Evolutionary conservation across 2,329 filamentous ascomycete species (phyloP).

Genomic region (Fusarium compactum): DNA sequence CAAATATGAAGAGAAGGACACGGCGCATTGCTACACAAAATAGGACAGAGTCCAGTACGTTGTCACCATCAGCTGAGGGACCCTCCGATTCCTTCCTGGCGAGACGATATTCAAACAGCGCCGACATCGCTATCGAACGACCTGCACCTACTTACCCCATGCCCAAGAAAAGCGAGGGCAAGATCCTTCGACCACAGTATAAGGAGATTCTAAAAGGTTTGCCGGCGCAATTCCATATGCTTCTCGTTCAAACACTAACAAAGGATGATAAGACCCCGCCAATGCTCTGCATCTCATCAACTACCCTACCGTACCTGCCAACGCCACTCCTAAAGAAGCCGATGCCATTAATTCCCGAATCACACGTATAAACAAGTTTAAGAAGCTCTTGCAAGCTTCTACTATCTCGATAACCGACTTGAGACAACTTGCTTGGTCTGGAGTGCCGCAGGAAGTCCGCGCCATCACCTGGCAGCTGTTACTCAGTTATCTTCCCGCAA

Average conservation of each 20-base stretch:
- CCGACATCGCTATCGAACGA: constrained; percentile 93
- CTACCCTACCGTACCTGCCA: constrained; percentile 79
- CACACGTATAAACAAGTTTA: constrained; percentile 98
- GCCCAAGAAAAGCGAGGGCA: constrained; percentile 89
- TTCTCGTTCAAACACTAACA: constrained; percentile 29
- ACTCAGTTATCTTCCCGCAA: constrained; percentile 95
- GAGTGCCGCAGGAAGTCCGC: constrained; percentile 92
- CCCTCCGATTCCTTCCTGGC: constrained; percentile 55
- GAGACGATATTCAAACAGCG: constrained; percentile 83
- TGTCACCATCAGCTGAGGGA: constrained; percentile 54
- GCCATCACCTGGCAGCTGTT: constrained; percentile 99
- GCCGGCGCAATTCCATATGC: constrained; percentile 4
- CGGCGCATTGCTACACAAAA: constrained; percentile 63
- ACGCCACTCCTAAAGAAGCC: constrained; percentile 83
- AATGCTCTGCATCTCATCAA: constrained; percentile 96
- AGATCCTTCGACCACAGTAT: constrained; percentile 96
- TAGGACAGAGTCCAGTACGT: constrained; percentile 47
- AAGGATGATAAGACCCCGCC: constrained; percentile 72
- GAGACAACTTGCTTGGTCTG: constrained; percentile 90
- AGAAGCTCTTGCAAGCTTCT: constrained; percentile 91
- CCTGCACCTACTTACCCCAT: constrained; percentile 86
- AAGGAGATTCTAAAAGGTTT: constrained; percentile 88
- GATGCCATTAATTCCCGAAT: constrained; percentile 90
- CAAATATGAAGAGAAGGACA: constrained; percentile 85
- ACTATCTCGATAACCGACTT: constrained; percentile 88